A percentile compares a stretch with the other conserved stretches of the same genome.
phyloP scores from a whole-genome alignment of 495 filamentous ascomycete genomes.

The Penicillium bialowiezense region DNA sequence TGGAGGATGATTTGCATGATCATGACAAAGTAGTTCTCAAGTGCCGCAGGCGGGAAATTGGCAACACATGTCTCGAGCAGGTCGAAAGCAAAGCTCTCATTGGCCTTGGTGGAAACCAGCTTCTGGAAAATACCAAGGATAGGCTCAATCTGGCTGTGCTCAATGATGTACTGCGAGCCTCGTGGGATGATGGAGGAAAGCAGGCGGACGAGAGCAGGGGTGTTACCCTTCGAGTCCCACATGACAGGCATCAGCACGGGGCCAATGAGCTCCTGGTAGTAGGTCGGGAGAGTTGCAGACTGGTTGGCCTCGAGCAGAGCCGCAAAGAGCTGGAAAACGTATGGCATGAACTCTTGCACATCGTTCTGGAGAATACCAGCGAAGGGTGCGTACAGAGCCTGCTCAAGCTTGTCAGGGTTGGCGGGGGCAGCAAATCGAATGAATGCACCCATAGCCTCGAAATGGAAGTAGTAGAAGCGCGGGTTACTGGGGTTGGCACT shows the following conservation, averaged over 20 bases:
- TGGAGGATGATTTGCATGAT: slow-evolving; percentile 82
- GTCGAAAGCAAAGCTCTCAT: slow-evolving; percentile 82
- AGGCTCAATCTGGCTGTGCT: slow-evolving; percentile 72
- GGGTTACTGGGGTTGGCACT: slow-evolving; percentile 94
- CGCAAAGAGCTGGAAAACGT: slow-evolving; percentile 92
- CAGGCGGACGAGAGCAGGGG: slow-evolving; percentile 82
- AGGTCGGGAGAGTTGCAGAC: slow-evolving; percentile 64
- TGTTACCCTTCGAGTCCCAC: slow-evolving; percentile 91
- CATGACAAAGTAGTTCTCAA: slow-evolving; percentile 73
- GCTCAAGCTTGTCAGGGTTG: slow-evolving; percentile 71
- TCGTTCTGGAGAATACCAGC: slow-evolving; percentile 71
- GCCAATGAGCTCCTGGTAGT: slow-evolving; percentile 71
- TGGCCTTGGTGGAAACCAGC: slow-evolving; percentile 67
- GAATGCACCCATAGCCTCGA: slow-evolving; percentile 93
- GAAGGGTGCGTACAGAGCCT: slow-evolving; percentile 74
- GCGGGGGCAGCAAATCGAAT: slow-evolving; percentile 71
- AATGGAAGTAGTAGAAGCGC: slow-evolving; percentile 97
- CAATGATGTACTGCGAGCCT: slow-evolving; percentile 64
- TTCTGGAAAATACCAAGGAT: slow-evolving; percentile 92
- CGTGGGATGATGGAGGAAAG: slow-evolving; percentile 81
- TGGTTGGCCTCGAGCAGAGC: slow-evolving; percentile 83
- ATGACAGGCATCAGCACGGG: slow-evolving; percentile 70
- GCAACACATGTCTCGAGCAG: slow-evolving; percentile 76
- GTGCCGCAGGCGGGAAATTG: slow-evolving; percentile 60
- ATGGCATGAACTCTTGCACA: slow-evolving; percentile 93